Percentiles rank a stretch among this genome's conserved stretches.
These are phyloP conservation scores for Suhomyces anneliseae DNA, from an alignment of 1,139 yeast species.

Conservation along the genomic window DNA sequence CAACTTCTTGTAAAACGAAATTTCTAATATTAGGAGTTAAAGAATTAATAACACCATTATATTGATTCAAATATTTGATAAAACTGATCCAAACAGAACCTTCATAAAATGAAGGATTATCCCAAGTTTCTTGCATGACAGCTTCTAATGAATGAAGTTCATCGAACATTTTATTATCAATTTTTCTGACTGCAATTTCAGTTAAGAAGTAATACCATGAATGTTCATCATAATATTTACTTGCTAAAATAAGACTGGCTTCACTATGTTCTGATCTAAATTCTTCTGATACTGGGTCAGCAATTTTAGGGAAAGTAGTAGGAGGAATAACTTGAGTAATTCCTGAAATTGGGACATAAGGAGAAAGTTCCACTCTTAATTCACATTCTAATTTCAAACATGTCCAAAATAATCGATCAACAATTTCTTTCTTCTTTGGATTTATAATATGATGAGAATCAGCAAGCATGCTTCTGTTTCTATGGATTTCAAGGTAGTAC, in stretches of 20 bases:
- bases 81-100: constrained; percentile 31
- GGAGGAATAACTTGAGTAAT: constrained; percentile 44
- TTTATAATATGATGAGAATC: constrained; percentile 9
- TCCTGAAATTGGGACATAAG: constrained; percentile 43
- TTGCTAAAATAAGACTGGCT: constrained; percentile 30
- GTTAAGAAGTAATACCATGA: constrained; percentile 51
- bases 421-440: constrained; percentile 18
- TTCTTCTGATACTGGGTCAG: constrained; percentile 26
- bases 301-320: constrained; percentile 41
- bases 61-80: constrained; percentile 39
- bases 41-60: constrained; percentile 42
- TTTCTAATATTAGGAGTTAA: constrained; percentile 35
- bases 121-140: constrained; percentile 24
- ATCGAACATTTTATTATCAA: constrained; percentile 45
- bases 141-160: constrained; percentile 32
- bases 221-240: constrained; percentile 36
- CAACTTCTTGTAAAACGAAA: constrained; percentile 36
- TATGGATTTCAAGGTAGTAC: constrained; percentile 25
- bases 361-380: constrained; percentile 44
- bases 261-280: constrained; percentile 23
- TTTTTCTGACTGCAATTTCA: constrained; percentile 49
- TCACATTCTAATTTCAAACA: constrained; percentile 50
- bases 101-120: constrained; percentile 24
- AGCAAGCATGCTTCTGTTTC: constrained; percentile 5
- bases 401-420: constrained; percentile 47